Percentiles rank a stretch among this genome's conserved stretches.
Conservation (phyloP, 345 rosid species). For the Ceriops tagal region DNA sequence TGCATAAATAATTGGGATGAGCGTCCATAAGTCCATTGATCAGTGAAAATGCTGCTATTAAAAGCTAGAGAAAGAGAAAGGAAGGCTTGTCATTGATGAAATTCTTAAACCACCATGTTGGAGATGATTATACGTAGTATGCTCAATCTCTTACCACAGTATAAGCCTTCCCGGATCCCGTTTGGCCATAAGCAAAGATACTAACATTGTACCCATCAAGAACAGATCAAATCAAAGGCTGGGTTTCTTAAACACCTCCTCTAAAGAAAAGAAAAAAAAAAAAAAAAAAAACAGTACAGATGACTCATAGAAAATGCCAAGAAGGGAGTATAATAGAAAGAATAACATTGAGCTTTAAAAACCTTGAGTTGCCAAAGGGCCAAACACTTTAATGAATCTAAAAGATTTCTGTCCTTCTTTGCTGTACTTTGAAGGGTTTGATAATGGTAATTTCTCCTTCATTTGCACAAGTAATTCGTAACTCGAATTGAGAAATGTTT, state of each 20-base stretch:
- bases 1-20: slow-evolving; percentile 21
- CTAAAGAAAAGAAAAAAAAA: slow-evolving; percentile 12
- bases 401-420: slow-evolving; percentile 33
- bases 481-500: no score
- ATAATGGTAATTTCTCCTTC: slow-evolving; percentile 24
- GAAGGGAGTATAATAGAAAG: neutral
- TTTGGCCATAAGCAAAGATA: slow-evolving; percentile 37
- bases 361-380: slow-evolving; percentile 35
- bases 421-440: slow-evolving; percentile 30
- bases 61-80: neutral
- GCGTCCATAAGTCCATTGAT: slow-evolving; percentile 1
- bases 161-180: slow-evolving; percentile 34
- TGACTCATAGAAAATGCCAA: neutral
- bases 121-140: neutral
- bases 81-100: neutral
- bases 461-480: no score
- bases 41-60: neutral
- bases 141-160: slow-evolving; percentile 27
- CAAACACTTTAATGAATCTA: slow-evolving; percentile 27
- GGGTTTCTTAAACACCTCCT: slow-evolving; percentile 34
- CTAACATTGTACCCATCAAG: slow-evolving; percentile 36
- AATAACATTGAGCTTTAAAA: neutral
- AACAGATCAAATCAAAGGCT: slow-evolving; percentile 35
- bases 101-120: neutral
- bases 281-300: neutral